phyloP scores from a whole-genome alignment of 371 early-diverging fungal genomes.

The Umbelopsis sp. region DNA sequence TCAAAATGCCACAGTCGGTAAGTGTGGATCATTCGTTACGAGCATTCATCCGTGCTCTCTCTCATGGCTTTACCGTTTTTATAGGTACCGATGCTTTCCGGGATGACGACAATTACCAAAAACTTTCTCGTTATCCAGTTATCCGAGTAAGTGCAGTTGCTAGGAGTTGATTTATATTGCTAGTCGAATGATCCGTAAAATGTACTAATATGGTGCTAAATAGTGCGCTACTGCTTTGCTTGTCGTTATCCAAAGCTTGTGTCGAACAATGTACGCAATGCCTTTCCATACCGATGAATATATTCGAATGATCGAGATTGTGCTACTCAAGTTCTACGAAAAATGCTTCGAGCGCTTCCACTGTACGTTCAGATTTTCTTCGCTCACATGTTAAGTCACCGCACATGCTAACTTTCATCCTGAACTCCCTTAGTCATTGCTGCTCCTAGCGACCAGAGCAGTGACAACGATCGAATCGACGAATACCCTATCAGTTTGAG shows the following conservation, averaged over 20 bases:
- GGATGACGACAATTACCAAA: slow-evolving; percentile 54
- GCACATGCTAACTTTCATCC: background rate
- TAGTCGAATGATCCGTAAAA: background rate
- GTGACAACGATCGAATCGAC: slow-evolving; percentile 16
- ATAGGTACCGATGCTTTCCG: slow-evolving; percentile 57
- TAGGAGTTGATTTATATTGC: too few relatives aligned
- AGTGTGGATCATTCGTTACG: slow-evolving; percentile 8
- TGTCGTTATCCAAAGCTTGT: slow-evolving; percentile 69
- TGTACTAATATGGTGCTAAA: background rate
- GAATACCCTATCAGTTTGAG: slow-evolving; percentile 54
- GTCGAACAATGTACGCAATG: slow-evolving; percentile 70
- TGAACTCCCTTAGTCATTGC: slow-evolving; percentile 45
- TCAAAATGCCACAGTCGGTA: slow-evolving; percentile 69
- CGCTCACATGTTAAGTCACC: background rate
- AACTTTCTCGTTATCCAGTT: slow-evolving; percentile 53
- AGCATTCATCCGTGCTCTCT: too few relatives aligned
- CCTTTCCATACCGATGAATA: slow-evolving; percentile 82
- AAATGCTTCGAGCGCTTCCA: slow-evolving; percentile 74
- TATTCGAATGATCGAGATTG: slow-evolving; percentile 75
- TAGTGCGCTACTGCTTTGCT: slow-evolving; percentile 70
- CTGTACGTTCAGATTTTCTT: slow-evolving; percentile 40
- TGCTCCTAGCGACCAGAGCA: slow-evolving; percentile 34
- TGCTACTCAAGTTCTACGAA: slow-evolving; percentile 77
- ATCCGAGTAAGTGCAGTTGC: slow-evolving; percentile 40
- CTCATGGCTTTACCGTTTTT: background rate